Evolutionary conservation across 2,329 filamentous ascomycete genomes (phyloP), one percentile per base, ranked within the genome.

Genomic region (Claviceps purpurea): DNA sequence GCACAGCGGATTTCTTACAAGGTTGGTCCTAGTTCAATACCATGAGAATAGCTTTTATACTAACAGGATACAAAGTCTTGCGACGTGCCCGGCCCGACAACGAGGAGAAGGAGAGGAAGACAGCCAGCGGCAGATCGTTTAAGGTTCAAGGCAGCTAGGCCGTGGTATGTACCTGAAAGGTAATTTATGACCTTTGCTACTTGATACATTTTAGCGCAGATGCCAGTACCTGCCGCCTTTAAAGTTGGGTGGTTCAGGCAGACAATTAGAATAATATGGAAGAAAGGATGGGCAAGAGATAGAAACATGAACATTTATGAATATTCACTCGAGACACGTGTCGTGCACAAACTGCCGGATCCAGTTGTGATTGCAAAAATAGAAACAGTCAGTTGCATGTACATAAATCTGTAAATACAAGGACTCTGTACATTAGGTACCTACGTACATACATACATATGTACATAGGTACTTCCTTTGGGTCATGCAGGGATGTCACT

Each of bases 41-140:
- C 40, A 0, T 14, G 20, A 43, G 13, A 4, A 14, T 13, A 24
- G 14, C 24, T 20, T 13, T 43, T 18, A 3, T 45, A 13, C 22
- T 10, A 26, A n/a, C 30, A 26, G 30, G 60, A 59, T 49, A 49
- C 39, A 57, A 22, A 95, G 91, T 98, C n/a, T 79, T 98, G 58
- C 91, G 94, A 67, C 82, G 94, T 73, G 93, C 93, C 55, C 81
- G 93, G 62, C 94, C 93, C 44, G 93, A 98, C 67, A 89, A 85
- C 61, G 91, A 97, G 70, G 93, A 97, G 71, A 91, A 91, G 73
- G 94, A 98, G 73, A 84, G 88, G 64, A 98, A 98, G 82, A 98
- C 93, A 53, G 93, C 94, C 47, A 97, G 89, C 67, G 93, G 93
- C 58, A 82, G 93, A 62, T 95, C 90, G 44, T 98, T 98, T 80